These are phyloP conservation scores for Daldinia decipiens DNA, from an alignment of 495 filamentous ascomycete species.

Conservation along the genomic window DNA sequence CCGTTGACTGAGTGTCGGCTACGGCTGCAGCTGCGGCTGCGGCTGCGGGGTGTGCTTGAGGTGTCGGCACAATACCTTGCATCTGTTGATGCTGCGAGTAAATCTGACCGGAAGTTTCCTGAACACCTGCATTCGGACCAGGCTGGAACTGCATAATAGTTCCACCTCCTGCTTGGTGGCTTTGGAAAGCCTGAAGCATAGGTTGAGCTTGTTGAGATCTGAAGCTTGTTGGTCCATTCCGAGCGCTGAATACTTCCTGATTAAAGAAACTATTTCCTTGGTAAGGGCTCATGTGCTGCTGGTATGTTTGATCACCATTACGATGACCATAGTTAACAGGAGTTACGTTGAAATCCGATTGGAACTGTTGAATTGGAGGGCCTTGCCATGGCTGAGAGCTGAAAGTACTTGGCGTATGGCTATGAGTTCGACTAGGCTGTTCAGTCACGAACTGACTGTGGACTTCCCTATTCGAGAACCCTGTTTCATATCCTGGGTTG, in stretches of 20 bases:
- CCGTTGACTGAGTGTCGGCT: neutral
- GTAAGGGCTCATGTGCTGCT: neutral
- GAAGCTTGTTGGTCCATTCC: neutral
- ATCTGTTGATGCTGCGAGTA: conserved; percentile 1
- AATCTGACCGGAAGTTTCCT: neutral
- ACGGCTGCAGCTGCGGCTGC: too few relatives aligned
- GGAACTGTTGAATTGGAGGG: conserved; percentile 9
- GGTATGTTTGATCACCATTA: conserved; percentile 8
- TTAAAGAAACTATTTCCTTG: neutral
- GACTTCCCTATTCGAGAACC: neutral
- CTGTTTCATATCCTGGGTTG: neutral
- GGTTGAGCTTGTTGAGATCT: neutral
- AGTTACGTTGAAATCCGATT: conserved; percentile 1
- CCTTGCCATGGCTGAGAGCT: conserved; percentile 15
- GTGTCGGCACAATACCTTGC: conserved; percentile 3
- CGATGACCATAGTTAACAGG: conserved; percentile 15
- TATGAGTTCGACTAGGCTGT: conserved; percentile 1
- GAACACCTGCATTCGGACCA: neutral
- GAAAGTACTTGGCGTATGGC: conserved; percentile 20
- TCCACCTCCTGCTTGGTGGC: neutral
- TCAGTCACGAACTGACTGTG: neutral
- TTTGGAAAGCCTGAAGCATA: neutral
- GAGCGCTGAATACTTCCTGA: neutral
- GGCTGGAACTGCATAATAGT: neutral
- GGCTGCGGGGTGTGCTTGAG: neutral